Evolutionary conservation across 1,284 basidiomycete species (phyloP), one percentile per base, ranked within the genome.

Genomic region (Cutaneotrichosporon mucoides): DNA sequence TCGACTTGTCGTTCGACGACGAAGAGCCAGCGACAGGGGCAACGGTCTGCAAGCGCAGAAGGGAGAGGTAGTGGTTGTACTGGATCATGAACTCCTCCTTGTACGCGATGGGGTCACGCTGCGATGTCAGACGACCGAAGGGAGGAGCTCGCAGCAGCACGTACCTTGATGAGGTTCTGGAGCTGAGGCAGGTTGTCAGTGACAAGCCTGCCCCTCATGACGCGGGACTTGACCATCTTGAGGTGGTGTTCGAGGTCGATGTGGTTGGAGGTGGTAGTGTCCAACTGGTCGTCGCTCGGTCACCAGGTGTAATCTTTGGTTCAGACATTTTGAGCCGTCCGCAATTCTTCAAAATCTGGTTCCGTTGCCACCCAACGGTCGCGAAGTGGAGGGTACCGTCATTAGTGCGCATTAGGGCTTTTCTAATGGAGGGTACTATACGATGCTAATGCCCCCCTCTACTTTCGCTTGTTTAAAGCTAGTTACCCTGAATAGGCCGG

Each of bases 21-120:
- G 68, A 64, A 2, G 24, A 24, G 24, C 24, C 24, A 1, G 69
- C 50, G 2, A 69, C 70, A 9, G 69, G 68, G 2, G 70, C 66
- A 0, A 75, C 66, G 3, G 72, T 69, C 55, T 77, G 73, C 66
- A 98, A 89, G 71, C 90, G 86, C 45, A 90, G 84, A 59, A 91
- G 86, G 60, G 87, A 90, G 68, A 90, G 86, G 79, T 93, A 98
- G 76, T 98, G 93, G 67, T 93, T 92, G 89, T 93, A 98, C 82
- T 99, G 96, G 65, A 94, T 92, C n/a, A 93, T 76, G 72, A 99
- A 99, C 71, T 99, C 96, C 68, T 98, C 94, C 73, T 87, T 88
- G 82, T 99, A 99, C 0, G 86, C 88, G 6, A 82, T 79, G 2
- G 95, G 90, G 73, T 97, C 92, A 57, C 96, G 85, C 79, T 76